Percentiles rank a stretch among this genome's conserved stretches.
Evolutionary conservation across 2,329 filamentous ascomycete genomes (phyloP).

Genomic region (Trichoderma guizhouense): DNA sequence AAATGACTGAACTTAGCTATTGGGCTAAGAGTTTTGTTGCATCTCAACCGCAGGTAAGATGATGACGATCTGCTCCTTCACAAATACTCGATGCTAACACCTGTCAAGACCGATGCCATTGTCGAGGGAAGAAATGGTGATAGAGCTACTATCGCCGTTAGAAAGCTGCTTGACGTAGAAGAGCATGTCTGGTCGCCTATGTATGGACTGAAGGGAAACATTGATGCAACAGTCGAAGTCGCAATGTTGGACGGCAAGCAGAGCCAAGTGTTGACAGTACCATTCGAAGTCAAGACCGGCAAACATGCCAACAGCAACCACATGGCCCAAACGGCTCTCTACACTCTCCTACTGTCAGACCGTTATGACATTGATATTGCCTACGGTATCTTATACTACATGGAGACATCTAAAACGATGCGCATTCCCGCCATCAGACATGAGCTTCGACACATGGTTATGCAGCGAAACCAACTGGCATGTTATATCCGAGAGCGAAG

Average conservation of each 20-base stretch:
- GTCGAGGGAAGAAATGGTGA: slow-evolving; percentile 77
- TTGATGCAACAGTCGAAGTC: slow-evolving; percentile 93
- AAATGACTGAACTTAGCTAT: slow-evolving; percentile 73
- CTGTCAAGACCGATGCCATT: slow-evolving; percentile 59
- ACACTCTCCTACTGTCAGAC: slow-evolving; percentile 88
- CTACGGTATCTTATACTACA: slow-evolving; percentile 91
- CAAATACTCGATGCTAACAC: background rate
- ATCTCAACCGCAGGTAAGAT: slow-evolving; percentile 60
- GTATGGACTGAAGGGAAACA: slow-evolving; percentile 96
- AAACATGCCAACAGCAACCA: slow-evolving; percentile 78
- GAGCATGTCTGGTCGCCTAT: slow-evolving; percentile 98
- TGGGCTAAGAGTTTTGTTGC: slow-evolving; percentile 85
- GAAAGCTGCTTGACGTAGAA: slow-evolving; percentile 91
- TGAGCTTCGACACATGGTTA: slow-evolving; percentile 93
- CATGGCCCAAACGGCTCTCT: slow-evolving; percentile 89
- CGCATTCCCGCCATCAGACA: slow-evolving; percentile 81
- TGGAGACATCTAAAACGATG: slow-evolving; percentile 83
- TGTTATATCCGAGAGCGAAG: slow-evolving; percentile 79
- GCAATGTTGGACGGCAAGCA: slow-evolving; percentile 69
- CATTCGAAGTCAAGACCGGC: slow-evolving; percentile 94
- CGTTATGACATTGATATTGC: slow-evolving; percentile 90
- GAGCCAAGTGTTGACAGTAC: slow-evolving; percentile 71
- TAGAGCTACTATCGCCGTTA: slow-evolving; percentile 77
- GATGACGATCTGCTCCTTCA: background rate
- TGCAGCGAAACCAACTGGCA: slow-evolving; percentile 87